Evolutionary conservation across 2,329 filamentous ascomycete genomes (phyloP).

Genomic region (Fusarium globosum): DNA sequence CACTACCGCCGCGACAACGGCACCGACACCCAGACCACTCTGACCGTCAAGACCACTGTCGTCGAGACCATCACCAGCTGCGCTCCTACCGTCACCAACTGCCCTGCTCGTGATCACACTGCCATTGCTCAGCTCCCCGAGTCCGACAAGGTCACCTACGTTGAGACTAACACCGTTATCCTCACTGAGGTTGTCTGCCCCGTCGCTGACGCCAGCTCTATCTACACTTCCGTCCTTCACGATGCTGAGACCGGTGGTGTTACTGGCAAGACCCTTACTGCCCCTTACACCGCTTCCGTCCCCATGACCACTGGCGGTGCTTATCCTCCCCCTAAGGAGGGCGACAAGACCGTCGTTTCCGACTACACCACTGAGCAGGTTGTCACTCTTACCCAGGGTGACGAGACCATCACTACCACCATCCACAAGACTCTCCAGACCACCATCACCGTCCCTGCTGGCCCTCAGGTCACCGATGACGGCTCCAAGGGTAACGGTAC

Average conservation of each 20-base stretch:
- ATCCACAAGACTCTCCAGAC: slow-evolving; percentile 56
- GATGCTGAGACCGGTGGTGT: slow-evolving; percentile 51
- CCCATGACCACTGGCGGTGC: slow-evolving; percentile 53
- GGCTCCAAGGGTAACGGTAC: slow-evolving; percentile 35
- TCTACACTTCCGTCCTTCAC: slow-evolving; percentile 55
- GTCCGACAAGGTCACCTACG: slow-evolving; percentile 48
- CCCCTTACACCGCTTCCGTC: slow-evolving; percentile 30
- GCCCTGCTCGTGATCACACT: slow-evolving; percentile 53
- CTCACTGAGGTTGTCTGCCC: slow-evolving; percentile 60
- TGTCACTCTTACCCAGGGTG: slow-evolving; percentile 51
- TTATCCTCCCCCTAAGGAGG: slow-evolving; percentile 28
- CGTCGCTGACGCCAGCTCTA: slow-evolving; percentile 53
- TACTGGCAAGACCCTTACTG: slow-evolving; percentile 49
- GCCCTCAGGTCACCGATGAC: slow-evolving; percentile 27
- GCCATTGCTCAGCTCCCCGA: slow-evolving; percentile 51
- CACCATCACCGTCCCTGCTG: slow-evolving; percentile 49
- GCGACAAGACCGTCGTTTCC: slow-evolving; percentile 41
- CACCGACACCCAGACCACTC: slow-evolving; percentile 51
- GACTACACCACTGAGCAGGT: slow-evolving; percentile 49
- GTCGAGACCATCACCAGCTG: slow-evolving; percentile 69
- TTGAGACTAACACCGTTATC: slow-evolving; percentile 54
- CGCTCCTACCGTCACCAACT: slow-evolving; percentile 68
- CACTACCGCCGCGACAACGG: slow-evolving; percentile 47
- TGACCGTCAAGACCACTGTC: slow-evolving; percentile 65
- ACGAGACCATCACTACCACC: slow-evolving; percentile 55